Base-by-base conservation (phyloP, 306 rosid species). In the Sicyos edulis region DNA sequence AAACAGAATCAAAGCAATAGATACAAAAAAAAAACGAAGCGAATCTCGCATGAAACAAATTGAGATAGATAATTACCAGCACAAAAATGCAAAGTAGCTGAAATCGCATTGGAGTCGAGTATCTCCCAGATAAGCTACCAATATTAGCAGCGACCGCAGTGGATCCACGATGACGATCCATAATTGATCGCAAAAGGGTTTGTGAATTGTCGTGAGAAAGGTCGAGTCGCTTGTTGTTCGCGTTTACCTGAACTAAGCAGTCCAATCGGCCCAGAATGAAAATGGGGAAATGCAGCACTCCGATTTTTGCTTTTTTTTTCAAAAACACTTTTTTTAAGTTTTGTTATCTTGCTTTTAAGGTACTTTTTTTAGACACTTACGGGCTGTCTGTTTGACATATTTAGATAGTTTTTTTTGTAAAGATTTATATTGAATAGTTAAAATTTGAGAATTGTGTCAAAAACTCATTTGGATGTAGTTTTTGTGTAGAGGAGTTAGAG, bases 151-250 rank as follows among this genome's bases (percentile, higher is more conserved):
- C 12, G 2, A 64, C 53, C 1, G 71, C 12, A 5, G 71, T 42
- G 17, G 71, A 68, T 68, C 72, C 11, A 21, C 72, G 42, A 68
- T 14, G 14, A 68, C 24, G 22, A 68, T 20, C 72, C 72, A 68
- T 68, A 57, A 20, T 68, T 68, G 54, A 68, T 45, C 42, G 56
- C 56, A 14, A 19, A 68, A 22, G 42, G 12, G 42, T 0, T 68
- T 47, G 22, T 12, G 70, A 40, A 68, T 67, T 47, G 53, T 49
- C 72, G 72, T 20, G 8, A 10, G 47, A 42, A 42, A 42, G 47
- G 12, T 42, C 54, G 26, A 66, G 8, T 19, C 71, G 71, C 47
- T 42, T 42, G 11, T 42, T 8, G 21, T 45, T 45, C 49, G 72
- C 53, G 34, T 68, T 66, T 44, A 21, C 71, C 71, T 19, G 54